Conservation (phyloP, 352 stramenopile species). For the Pythium insidiosum region DNA sequence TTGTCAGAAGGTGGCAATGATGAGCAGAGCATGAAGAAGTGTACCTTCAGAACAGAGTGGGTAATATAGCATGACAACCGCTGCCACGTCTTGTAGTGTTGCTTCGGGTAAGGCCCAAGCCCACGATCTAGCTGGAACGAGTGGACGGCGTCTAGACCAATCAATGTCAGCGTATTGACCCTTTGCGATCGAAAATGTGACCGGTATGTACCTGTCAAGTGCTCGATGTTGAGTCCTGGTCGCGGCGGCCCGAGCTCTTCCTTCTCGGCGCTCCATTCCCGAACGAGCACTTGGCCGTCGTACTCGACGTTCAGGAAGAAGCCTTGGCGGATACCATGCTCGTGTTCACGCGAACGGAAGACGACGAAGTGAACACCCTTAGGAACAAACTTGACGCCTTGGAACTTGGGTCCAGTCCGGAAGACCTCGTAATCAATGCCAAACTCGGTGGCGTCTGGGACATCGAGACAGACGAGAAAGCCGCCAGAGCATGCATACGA, state of each 20-base stretch:
- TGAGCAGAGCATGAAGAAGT: too few species aligned
- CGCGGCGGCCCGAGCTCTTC: conserved; percentile 60
- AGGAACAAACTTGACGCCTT: conserved; percentile 81
- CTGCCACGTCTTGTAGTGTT: conserved; percentile 65
- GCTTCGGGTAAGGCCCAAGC: conserved; percentile 70
- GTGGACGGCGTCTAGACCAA: conserved; percentile 46
- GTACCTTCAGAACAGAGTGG: conserved; percentile 46
- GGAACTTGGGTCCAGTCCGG: conserved; percentile 67
- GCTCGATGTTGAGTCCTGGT: conserved; percentile 53
- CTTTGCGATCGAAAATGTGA: too few species aligned
- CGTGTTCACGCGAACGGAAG: conserved; percentile 66
- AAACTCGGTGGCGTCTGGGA: conserved; percentile 72
- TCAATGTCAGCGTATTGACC: too few species aligned
- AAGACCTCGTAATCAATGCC: conserved; percentile 85
- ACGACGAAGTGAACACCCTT: conserved; percentile 77
- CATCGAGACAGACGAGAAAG: conserved; percentile 79
- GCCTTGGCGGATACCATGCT: conserved; percentile 74
- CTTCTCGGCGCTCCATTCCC: conserved; percentile 68
- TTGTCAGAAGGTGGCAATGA: too few species aligned
- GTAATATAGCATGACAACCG: conserved; percentile 67
- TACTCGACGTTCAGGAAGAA: conserved; percentile 69
- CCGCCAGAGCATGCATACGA: conserved; percentile 17
- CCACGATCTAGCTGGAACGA: conserved; percentile 78
- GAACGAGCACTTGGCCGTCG: conserved; percentile 58
- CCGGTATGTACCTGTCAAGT: conserved; percentile 49